phyloP scores from a whole-genome alignment of 176 grass and related monocot genomes.

The Oropetium thomaeum region DNA sequence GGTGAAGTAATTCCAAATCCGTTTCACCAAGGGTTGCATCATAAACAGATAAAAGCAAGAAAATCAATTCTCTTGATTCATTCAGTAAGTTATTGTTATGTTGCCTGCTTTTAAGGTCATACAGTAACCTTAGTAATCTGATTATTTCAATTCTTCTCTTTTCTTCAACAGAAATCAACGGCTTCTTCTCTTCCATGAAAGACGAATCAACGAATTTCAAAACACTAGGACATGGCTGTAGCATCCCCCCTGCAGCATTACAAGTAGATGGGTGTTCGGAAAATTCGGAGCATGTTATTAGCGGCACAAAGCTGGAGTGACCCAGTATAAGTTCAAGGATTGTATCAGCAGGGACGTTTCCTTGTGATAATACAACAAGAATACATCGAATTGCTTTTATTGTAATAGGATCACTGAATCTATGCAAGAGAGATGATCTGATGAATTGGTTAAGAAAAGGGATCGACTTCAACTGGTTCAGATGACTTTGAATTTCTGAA shows the following conservation, averaged over 20 bases:
- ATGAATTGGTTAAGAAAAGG: slow-evolving; percentile 73
- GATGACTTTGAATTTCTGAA: slow-evolving; percentile 49
- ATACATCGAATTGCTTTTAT: slow-evolving; percentile 85
- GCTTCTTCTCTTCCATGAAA: slow-evolving; percentile 32
- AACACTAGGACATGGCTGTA: slow-evolving; percentile 79
- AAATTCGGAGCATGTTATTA: slow-evolving; percentile 48
- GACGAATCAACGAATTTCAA: slow-evolving; percentile 61
- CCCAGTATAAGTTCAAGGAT: slow-evolving; percentile 88
- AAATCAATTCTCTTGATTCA: slow-evolving; percentile 68
- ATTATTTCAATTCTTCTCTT: slow-evolving; percentile 71
- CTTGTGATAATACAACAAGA: slow-evolving; percentile 67
- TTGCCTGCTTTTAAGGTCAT: slow-evolving; percentile 66
- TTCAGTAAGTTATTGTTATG: slow-evolving; percentile 40
- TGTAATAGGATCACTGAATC: slow-evolving; percentile 75
- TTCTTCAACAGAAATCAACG: slow-evolving; percentile 40
- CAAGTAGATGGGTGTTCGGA: slow-evolving; percentile 47
- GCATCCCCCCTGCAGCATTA: slow-evolving; percentile 41
- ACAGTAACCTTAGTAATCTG: slow-evolving; percentile 86
- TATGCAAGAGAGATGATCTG: slow-evolving; percentile 82
- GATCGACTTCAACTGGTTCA: slow-evolving; percentile 56
- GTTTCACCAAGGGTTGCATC: slow-evolving; percentile 73
- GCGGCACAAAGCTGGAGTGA: slow-evolving; percentile 79
- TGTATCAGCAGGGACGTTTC: slow-evolving; percentile 61
- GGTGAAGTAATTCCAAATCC: slow-evolving; percentile 83
- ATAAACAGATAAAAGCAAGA: slow-evolving; percentile 87